Conservation (phyloP, 176 grass and related monocot genomes). For the Poa pratensis region DNA sequence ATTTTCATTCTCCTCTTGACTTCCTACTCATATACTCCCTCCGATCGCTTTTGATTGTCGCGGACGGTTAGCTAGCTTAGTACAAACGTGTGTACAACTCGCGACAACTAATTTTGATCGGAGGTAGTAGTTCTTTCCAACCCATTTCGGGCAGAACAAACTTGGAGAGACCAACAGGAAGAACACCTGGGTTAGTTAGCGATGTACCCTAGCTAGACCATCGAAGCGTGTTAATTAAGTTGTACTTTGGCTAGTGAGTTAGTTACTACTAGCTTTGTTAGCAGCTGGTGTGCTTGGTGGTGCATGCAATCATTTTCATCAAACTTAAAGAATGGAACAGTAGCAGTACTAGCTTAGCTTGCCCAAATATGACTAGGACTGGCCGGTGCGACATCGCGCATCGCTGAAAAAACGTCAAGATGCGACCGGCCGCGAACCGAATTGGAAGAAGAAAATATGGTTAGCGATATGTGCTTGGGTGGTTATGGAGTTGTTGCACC, state of each 20-base stretch:
- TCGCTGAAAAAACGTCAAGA: slow-evolving; percentile 38
- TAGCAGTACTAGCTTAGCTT: background rate
- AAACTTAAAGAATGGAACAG: slow-evolving; percentile 43
- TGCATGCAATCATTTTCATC: background rate
- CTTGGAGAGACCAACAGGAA: slow-evolving; percentile 5
- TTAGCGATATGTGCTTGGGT: background rate
- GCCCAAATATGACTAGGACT: background rate
- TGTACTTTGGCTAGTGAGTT: background rate
- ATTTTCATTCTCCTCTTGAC: too few species aligned
- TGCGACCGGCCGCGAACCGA: background rate
- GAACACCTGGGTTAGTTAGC: background rate
- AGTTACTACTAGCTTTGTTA: background rate
- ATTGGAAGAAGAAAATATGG: slow-evolving; percentile 9
- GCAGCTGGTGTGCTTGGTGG: background rate
- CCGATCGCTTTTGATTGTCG: too few species aligned
- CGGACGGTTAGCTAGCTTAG: too few species aligned
- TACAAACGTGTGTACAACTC: background rate
- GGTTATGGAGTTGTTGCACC: slow-evolving; percentile 47
- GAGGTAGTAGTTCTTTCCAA: background rate
- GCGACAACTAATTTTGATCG: background rate
- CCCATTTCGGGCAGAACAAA: slow-evolving; percentile 4
- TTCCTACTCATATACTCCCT: too few species aligned
- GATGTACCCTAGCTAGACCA: background rate
- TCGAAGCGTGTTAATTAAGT: background rate
- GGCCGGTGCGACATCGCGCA: slow-evolving; percentile 38